Evolutionary conservation across 306 rosid genomes (phyloP).

Genomic region (Vigna unguiculata): DNA sequence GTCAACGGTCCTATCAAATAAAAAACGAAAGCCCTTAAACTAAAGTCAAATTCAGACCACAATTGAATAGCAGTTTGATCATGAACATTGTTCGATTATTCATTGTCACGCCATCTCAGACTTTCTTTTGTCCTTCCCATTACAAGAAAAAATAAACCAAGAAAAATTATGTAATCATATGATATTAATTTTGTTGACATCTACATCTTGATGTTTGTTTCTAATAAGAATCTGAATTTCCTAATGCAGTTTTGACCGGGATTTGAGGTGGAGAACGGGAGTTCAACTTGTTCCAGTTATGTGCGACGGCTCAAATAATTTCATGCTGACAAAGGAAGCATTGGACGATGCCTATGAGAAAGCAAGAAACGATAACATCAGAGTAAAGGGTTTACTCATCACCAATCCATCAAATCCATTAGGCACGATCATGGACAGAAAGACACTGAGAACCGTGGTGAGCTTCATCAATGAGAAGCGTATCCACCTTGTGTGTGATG

Average conservation of each 20-base stretch:
- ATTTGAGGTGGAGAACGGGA: slow-evolving; percentile 94
- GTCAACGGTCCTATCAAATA: slow-evolving; percentile 15
- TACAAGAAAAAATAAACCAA: neutral
- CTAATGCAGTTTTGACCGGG: slow-evolving; percentile 81
- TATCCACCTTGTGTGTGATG: slow-evolving; percentile 78
- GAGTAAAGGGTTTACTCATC: slow-evolving; percentile 81
- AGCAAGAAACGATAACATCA: slow-evolving; percentile 62
- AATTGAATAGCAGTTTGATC: neutral
- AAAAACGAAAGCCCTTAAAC: neutral
- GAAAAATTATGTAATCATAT: neutral
- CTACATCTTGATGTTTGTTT: neutral
- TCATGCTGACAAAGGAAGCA: slow-evolving; percentile 70
- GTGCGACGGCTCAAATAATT: slow-evolving; percentile 72
- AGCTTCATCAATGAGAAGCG: slow-evolving; percentile 71
- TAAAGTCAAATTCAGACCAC: slow-evolving; percentile 5
- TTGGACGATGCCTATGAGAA: slow-evolving; percentile 71
- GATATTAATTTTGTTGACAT: neutral
- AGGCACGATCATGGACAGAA: slow-evolving; percentile 72
- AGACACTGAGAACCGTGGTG: slow-evolving; percentile 59
- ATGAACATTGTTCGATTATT: neutral
- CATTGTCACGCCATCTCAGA: neutral
- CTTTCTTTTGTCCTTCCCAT: neutral
- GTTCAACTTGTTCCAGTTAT: slow-evolving; percentile 71
- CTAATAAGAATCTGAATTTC: neutral
- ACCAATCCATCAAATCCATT: slow-evolving; percentile 94